These are phyloP conservation scores for Podospora pseudocomata DNA, from an alignment of 495 filamentous ascomycete species.

Conservation along the genomic window DNA sequence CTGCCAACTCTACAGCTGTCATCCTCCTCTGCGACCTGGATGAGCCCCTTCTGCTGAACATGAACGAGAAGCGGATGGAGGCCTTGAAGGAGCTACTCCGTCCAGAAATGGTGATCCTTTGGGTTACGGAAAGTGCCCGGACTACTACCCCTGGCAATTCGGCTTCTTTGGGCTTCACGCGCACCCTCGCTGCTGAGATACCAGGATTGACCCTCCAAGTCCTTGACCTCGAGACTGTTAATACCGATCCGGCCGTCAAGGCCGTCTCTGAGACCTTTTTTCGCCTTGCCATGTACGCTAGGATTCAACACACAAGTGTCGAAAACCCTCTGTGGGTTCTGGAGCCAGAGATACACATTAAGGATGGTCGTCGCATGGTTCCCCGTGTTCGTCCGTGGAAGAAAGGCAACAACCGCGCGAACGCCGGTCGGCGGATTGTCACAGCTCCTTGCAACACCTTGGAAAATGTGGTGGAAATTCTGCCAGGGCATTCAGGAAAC, in stretches of 20 bases:
- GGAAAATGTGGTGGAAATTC: slow-evolving; percentile 28
- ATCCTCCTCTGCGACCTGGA: slow-evolving; percentile 41
- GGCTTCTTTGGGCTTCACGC: slow-evolving; percentile 42
- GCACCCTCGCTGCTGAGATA: slow-evolving; percentile 41
- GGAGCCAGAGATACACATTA: slow-evolving; percentile 40
- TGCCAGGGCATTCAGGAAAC: slow-evolving; percentile 6
- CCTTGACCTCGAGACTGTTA: slow-evolving; percentile 37
- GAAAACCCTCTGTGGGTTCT: slow-evolving; percentile 26
- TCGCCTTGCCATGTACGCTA: slow-evolving; percentile 18
- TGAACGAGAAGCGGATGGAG: slow-evolving; percentile 34
- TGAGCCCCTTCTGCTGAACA: slow-evolving; percentile 32
- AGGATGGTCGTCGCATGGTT: slow-evolving; percentile 30
- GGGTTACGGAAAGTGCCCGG: slow-evolving; percentile 33
- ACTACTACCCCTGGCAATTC: slow-evolving; percentile 35
- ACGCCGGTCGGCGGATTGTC: slow-evolving; percentile 38
- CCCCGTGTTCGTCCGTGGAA: slow-evolving; percentile 41
- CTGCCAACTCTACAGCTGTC: slow-evolving; percentile 26
- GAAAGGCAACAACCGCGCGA: slow-evolving; percentile 35
- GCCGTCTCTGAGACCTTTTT: slow-evolving; percentile 30
- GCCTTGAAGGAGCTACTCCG: slow-evolving; percentile 33
- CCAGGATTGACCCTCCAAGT: slow-evolving; percentile 38
- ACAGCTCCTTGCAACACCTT: slow-evolving; percentile 31
- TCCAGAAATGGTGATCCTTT: slow-evolving; percentile 39
- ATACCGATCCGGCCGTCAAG: slow-evolving; percentile 11
- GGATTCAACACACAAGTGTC: background rate